phyloP scores from a whole-genome alignment of 768 basidiomycete genomes.

The Amanita pseudoporphyria region DNA sequence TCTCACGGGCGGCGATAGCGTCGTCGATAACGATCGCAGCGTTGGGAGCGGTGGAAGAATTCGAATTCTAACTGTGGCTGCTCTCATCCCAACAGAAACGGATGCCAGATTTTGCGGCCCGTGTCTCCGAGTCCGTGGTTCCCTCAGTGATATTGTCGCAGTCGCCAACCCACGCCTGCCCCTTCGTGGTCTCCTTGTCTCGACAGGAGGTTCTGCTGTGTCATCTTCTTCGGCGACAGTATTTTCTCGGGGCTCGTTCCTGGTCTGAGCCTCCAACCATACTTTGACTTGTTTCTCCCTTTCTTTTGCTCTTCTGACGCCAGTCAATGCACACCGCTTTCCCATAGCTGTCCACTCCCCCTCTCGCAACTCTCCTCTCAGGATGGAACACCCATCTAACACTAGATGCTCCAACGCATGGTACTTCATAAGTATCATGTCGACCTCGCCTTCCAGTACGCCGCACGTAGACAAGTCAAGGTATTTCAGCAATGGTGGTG shows the following conservation, averaged over 20 bases:
- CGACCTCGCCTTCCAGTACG: slow-evolving; percentile 44
- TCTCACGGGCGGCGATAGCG: slow-evolving; percentile 20
- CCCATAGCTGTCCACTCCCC: slow-evolving; percentile 57
- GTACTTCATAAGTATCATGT: slow-evolving; percentile 43
- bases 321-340: slow-evolving; percentile 48
- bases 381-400: slow-evolving; percentile 54
- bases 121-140: slow-evolving; percentile 9
- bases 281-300: slow-evolving; percentile 52
- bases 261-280: slow-evolving; percentile 32
- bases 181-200: slow-evolving; percentile 15
- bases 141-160: slow-evolving; percentile 53
- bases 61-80: slow-evolving; percentile 32
- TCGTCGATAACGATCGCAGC: slow-evolving; percentile 40
- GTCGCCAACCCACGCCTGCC: slow-evolving; percentile 59
- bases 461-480: slow-evolving; percentile 73
- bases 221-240: background rate
- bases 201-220: background rate
- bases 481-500: slow-evolving; percentile 41
- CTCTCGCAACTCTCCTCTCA: slow-evolving; percentile 42
- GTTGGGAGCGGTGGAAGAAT: slow-evolving; percentile 46
- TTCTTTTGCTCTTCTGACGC: slow-evolving; percentile 51
- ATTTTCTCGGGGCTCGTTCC: too few relatives aligned
- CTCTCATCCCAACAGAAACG: background rate
- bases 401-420: slow-evolving; percentile 51
- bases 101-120: background rate